Evolutionary conservation across 345 rosid genomes (phyloP).

Genomic region (Eutrema yunnanense): DNA sequence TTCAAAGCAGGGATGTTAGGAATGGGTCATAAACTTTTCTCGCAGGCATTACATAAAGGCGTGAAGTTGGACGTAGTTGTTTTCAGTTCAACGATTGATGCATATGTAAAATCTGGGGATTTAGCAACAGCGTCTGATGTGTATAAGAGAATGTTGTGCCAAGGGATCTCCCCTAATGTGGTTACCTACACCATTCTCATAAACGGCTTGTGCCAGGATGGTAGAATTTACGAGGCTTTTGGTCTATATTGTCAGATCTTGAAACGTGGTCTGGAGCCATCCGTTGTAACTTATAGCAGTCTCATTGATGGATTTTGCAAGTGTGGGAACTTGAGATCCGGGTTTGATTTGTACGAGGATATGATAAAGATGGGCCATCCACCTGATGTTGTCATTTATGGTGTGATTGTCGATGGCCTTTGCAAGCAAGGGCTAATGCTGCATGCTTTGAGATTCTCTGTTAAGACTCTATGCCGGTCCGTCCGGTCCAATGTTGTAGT

Average conservation of each 20-base stretch:
- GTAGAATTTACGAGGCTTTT: slow-evolving; percentile 37
- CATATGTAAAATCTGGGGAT: slow-evolving; percentile 32
- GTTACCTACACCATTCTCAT: slow-evolving; percentile 42
- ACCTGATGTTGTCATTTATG: slow-evolving; percentile 35
- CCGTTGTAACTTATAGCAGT: slow-evolving; percentile 39
- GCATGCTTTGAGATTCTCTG: slow-evolving; percentile 38
- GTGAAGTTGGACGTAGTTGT: slow-evolving; percentile 41
- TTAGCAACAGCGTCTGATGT: slow-evolving; percentile 24
- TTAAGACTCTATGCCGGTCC: slow-evolving; percentile 18
- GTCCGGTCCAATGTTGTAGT: slow-evolving; percentile 31
- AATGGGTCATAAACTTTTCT: slow-evolving; percentile 36
- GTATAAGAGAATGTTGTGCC: slow-evolving; percentile 38
- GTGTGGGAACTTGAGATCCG: slow-evolving; percentile 36
- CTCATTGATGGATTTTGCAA: slow-evolving; percentile 49
- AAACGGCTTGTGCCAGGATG: slow-evolving; percentile 39
- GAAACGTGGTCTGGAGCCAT: slow-evolving; percentile 38
- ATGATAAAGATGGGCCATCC: slow-evolving; percentile 27
- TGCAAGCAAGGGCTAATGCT: slow-evolving; percentile 42
- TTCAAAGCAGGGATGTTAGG: slow-evolving; percentile 43
- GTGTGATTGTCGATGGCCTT: slow-evolving; percentile 40
- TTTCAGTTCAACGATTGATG: slow-evolving; percentile 41
- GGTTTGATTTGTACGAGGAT: slow-evolving; percentile 31
- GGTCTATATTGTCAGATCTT: slow-evolving; percentile 41
- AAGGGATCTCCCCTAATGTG: slow-evolving; percentile 38
- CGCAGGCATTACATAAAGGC: slow-evolving; percentile 29